Evolutionary conservation across 2,329 filamentous ascomycete species (phyloP).

Genomic region (Botrytis porri): DNA sequence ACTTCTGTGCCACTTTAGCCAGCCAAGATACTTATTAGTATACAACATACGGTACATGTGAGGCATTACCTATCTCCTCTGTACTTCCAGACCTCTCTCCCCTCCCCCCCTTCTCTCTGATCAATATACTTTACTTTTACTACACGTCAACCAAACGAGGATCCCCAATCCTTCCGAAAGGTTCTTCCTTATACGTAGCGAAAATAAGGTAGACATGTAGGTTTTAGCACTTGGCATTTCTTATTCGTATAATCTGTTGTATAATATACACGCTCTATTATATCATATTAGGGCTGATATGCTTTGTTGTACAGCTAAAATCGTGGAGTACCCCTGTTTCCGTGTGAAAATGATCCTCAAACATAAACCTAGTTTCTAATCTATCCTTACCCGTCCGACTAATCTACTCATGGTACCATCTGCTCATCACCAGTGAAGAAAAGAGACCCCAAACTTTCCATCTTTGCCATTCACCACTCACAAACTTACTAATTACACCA

Average conservation of each 20-base stretch:
- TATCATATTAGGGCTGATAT: slow-evolving; percentile 36
- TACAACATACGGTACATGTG: neutral
- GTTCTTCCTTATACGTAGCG: neutral
- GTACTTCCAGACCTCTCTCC: neutral
- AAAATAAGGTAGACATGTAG: neutral
- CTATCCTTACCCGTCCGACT: neutral
- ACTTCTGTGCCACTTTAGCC: neutral
- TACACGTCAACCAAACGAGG: neutral
- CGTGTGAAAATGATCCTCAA: slow-evolving; percentile 36
- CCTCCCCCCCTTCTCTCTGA: neutral
- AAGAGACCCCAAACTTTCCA: neutral
- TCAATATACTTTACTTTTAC: slow-evolving; percentile 4
- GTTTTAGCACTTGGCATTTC: slow-evolving; percentile 16
- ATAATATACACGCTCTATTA: neutral
- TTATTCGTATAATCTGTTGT: neutral
- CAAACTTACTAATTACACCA: neutral
- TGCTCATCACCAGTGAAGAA: neutral
- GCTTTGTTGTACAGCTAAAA: slow-evolving; percentile 31
- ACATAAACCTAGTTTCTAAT: slow-evolving; percentile 29
- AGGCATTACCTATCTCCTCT: neutral
- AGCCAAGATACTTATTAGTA: neutral
- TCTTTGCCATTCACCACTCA: neutral
- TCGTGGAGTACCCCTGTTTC: slow-evolving; percentile 29
- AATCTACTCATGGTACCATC: slow-evolving; percentile 5
- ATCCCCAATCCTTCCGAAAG: neutral